Base-by-base conservation (phyloP, 352 stramenopile genomes). In the Phytophthora quininea region DNA sequence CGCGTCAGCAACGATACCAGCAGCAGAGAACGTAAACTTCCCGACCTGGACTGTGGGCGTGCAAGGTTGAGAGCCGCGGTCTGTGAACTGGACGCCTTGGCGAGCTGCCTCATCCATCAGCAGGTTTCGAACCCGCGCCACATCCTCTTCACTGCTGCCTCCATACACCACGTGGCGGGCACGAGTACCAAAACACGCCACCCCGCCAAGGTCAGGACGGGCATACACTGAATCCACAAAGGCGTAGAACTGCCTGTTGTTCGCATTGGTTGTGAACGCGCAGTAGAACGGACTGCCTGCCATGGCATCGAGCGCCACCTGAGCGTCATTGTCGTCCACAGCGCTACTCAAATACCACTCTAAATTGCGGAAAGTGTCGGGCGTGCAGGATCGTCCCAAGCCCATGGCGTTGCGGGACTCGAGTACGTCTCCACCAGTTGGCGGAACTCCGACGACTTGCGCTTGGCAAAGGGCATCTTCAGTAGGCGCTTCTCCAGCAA, bases 401-500 rank as follows among this genome's bases (percentile, higher is more conserved):
- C 24, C 54, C 53, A 73, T 69, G 1, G 15, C 59, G 14, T 62
- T 31, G 7, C 54, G 59, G 1, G 59, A 58, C 9, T 33, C 2
- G 64, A 67, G 59, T 69, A 69, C 9, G 19, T 48, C 35, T 69
- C 38, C 14, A 69, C 66, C 1, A 73, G 2, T 3, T 73, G 54
- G 29, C 50, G 48, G 47, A 56, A 66, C 15, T 1, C 49, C 3
- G 35, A 35, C 2, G 50, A 14, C 27, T 57, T 42, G 3, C 60
- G 15, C 15, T 62, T 27, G 11, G 24, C 19, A 27, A 58, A 67
- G 11, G 66, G 66, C 27, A 40, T 62, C 29, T 68, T 67, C 48
- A 74, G 3, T 29, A 77, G 54, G 27, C 70, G 35, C 49, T 74
- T 74, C 24, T 74, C 66, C n/a, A 77, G 54, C 15, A 69, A 10